Percentiles rank a stretch among this genome's conserved stretches.
Conservation (phyloP, 75 land plant species). For the Pinus taeda region DNA sequence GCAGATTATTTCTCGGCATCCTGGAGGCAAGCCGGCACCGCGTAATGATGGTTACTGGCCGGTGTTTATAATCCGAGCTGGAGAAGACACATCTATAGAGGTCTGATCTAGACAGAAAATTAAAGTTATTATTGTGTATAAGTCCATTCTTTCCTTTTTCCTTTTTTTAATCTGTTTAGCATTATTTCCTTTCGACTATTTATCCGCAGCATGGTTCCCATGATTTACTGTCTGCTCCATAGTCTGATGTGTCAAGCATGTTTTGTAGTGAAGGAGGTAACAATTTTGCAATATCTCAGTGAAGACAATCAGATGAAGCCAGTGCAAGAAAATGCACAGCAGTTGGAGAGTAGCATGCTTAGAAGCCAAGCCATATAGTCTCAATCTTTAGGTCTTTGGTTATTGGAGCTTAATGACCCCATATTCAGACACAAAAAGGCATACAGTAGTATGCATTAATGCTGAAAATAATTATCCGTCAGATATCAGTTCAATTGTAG, state of each 20-base stretch:
- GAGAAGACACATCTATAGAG: slow-evolving; percentile 38
- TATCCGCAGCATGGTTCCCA: too few species aligned
- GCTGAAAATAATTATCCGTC: neutral
- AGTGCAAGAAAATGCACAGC: neutral
- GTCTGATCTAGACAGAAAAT: slow-evolving; percentile 8
- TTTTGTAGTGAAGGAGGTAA: neutral
- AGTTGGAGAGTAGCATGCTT: neutral
- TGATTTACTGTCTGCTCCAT: too few species aligned
- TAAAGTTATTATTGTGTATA: too few species aligned
- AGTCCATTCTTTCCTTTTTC: neutral
- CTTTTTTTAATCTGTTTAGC: too few species aligned
- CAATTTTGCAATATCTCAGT: neutral
- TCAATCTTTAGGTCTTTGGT: neutral
- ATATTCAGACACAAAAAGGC: neutral
- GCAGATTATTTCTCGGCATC: slow-evolving; percentile 36
- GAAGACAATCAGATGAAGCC: neutral
- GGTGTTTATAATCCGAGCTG: slow-evolving; percentile 43
- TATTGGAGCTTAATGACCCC: neutral
- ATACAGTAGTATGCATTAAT: neutral
- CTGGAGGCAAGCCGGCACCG: slow-evolving; percentile 33
- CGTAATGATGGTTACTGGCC: slow-evolving; percentile 46
- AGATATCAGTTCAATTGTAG: neutral
- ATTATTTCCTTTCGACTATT: too few species aligned
- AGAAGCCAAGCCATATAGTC: neutral
- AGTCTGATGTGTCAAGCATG: too few species aligned